A percentile compares a stretch with the other conserved stretches of the same genome.
Evolutionary conservation across 139 green algal species (phyloP).

Genomic region (Closterium sp.): DNA sequence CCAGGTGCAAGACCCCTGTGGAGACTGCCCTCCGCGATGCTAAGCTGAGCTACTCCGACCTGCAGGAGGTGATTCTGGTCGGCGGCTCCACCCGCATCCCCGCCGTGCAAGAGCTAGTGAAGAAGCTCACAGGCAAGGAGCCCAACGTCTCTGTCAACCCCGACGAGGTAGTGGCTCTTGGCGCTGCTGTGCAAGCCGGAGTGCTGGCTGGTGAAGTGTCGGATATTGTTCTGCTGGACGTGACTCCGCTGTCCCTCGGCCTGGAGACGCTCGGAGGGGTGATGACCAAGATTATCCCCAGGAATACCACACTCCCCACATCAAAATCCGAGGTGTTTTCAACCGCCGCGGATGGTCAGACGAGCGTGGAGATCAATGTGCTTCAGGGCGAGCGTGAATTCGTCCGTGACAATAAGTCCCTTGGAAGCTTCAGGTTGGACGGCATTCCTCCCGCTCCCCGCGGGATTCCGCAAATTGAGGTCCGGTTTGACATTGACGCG

Average conservation of each 20-base stretch:
- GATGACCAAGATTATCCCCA: conserved; percentile 94
- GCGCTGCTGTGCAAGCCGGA: conserved; percentile 89
- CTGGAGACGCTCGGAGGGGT: conserved; percentile 97
- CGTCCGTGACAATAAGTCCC: conserved; percentile 93
- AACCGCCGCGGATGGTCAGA: conserved; percentile 93
- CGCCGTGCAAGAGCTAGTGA: conserved; percentile 87
- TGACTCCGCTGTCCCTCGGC: conserved; percentile 93
- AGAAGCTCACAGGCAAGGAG: conserved; percentile 85
- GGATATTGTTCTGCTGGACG: conserved; percentile 97
- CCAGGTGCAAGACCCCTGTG: conserved; percentile 78
- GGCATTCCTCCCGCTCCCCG: conserved; percentile 92
- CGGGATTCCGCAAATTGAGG: conserved; percentile 93
- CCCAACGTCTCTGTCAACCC: conserved; percentile 98
- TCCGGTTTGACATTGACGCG: conserved; percentile 99
- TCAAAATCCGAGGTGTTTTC: conserved; percentile 96
- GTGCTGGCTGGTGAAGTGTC: conserved; percentile 70
- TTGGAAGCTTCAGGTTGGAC: conserved; percentile 89
- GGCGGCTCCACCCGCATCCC: conserved; percentile 97
- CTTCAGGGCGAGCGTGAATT: conserved; percentile 86
- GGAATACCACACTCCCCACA: conserved; percentile 97
- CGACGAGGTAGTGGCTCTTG: conserved; percentile 98
- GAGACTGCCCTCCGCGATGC: conserved; percentile 91
- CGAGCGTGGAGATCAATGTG: conserved; percentile 97
- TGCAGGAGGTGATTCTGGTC: conserved; percentile 82
- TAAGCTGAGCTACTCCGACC: conserved; percentile 83